Evolutionary conservation across 176 grass and related monocot genomes (phyloP).

Genomic region (Musa itinerans): DNA sequence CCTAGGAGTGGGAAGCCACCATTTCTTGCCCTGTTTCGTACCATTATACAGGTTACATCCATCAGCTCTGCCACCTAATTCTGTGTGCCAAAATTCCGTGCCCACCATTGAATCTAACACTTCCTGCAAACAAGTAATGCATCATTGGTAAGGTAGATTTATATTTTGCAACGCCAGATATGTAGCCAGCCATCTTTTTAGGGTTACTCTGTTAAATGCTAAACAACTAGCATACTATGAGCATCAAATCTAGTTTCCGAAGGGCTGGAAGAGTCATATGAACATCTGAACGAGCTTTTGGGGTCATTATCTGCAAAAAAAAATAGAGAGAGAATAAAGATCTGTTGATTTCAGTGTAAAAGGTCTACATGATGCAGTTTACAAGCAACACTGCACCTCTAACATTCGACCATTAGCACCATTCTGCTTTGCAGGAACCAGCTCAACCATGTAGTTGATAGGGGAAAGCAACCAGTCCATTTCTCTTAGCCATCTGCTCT

Average conservation of each 20-base stretch:
- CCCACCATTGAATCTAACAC: slow-evolving; percentile 79
- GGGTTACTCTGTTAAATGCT: too few species aligned
- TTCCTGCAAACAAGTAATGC: slow-evolving; percentile 42
- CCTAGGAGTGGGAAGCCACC: slow-evolving; percentile 83
- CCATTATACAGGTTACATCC: slow-evolving; percentile 26
- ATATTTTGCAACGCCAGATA: not conserved
- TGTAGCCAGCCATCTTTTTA: too few species aligned
- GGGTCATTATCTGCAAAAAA: slow-evolving; percentile 79
- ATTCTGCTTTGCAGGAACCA: slow-evolving; percentile 85
- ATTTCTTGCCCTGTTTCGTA: slow-evolving; percentile 54
- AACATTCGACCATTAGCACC: slow-evolving; percentile 65
- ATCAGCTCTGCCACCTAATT: slow-evolving; percentile 53
- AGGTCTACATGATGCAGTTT: too few species aligned
- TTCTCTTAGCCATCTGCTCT: slow-evolving; percentile 79
- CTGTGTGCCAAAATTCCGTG: slow-evolving; percentile 79
- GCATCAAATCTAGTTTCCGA: slow-evolving; percentile 92
- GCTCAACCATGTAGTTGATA: slow-evolving; percentile 88
- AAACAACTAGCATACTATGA: slow-evolving; percentile 52
- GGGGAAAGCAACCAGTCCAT: slow-evolving; percentile 96
- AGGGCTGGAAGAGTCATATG: slow-evolving; percentile 94
- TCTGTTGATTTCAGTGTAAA: not conserved
- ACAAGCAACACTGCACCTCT: slow-evolving; percentile 38
- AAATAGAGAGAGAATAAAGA: not conserved
- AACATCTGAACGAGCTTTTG: slow-evolving; percentile 90
- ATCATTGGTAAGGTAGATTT: not conserved